A percentile compares a stretch with the other conserved stretches of the same genome.
phyloP scores from a whole-genome alignment of 2,329 filamentous ascomycete genomes.

The Talaromyces albobiverticillius region DNA sequence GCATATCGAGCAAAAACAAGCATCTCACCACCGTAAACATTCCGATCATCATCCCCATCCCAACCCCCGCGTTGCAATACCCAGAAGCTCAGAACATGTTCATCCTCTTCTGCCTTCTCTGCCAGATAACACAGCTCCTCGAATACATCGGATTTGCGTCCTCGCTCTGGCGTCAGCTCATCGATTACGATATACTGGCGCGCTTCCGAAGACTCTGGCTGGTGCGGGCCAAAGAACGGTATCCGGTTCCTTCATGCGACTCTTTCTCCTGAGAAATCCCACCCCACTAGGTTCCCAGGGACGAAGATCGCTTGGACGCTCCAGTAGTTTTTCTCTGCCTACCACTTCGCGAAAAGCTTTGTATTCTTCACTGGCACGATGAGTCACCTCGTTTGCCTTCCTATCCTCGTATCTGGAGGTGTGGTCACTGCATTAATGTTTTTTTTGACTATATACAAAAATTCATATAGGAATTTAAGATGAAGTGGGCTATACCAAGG shows the following conservation, averaged over 20 bases:
- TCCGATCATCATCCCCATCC: neutral
- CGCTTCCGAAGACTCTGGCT: neutral
- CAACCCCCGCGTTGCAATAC: neutral
- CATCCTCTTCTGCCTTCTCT: neutral
- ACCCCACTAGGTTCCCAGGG: neutral
- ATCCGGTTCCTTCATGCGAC: neutral
- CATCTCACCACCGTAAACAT: too few relatives aligned
- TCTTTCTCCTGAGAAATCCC: neutral
- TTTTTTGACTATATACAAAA: too few relatives aligned
- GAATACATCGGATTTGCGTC: neutral
- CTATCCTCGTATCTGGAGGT: neutral
- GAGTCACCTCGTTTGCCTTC: neutral
- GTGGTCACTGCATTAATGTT: too few relatives aligned
- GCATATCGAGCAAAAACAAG: neutral
- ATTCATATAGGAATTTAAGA: too few relatives aligned
- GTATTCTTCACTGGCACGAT: neutral
- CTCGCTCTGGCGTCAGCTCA: neutral
- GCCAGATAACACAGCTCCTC: neutral
- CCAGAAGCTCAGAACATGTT: neutral
- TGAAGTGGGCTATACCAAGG: too few relatives aligned
- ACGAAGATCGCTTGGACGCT: conserved; percentile 3
- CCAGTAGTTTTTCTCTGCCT: neutral
- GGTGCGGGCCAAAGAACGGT: too few relatives aligned
- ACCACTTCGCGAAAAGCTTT: neutral
- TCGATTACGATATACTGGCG: neutral